Evolutionary conservation across 495 filamentous ascomycete species (phyloP).

Genomic region (Podospora bellae-mahoneyi): DNA sequence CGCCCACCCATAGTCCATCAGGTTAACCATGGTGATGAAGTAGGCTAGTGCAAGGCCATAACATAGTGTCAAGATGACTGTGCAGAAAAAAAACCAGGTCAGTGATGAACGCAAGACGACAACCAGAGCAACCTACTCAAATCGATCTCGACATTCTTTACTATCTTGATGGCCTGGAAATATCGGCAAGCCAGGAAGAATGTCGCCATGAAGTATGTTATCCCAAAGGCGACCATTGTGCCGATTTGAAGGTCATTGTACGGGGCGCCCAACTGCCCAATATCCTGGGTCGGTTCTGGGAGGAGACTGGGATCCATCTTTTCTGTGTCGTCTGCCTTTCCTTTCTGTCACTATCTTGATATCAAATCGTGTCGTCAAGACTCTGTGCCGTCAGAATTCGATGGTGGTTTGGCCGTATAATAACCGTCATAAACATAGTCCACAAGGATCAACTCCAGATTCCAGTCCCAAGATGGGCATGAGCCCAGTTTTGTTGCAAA

Average conservation of each 20-base stretch:
- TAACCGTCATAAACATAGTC: neutral
- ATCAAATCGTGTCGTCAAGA: neutral
- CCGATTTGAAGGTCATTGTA: slow-evolving; percentile 16
- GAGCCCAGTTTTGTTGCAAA: neutral
- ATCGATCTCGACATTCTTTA: slow-evolving; percentile 15
- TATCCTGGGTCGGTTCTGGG: neutral
- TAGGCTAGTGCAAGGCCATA: slow-evolving; percentile 14
- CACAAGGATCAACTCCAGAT: neutral
- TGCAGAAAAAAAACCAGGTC: neutral
- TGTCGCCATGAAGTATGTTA: slow-evolving; percentile 19
- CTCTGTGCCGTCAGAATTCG: neutral
- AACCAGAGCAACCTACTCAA: slow-evolving; percentile 1
- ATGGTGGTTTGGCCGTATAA: neutral
- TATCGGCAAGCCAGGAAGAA: slow-evolving; percentile 17
- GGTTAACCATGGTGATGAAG: slow-evolving; percentile 13
- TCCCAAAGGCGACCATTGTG: slow-evolving; percentile 10
- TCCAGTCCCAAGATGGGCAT: neutral
- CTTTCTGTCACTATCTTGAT: neutral
- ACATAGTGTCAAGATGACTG: slow-evolving; percentile 16
- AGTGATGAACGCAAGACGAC: neutral
- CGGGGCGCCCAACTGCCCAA: neutral
- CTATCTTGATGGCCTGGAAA: slow-evolving; percentile 14
- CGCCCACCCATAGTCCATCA: slow-evolving; percentile 20
- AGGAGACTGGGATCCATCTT: neutral
- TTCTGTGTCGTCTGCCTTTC: neutral